A percentile compares a stretch with the other conserved stretches of the same genome.
Conservation (phyloP, 2,329 filamentous ascomycete genomes). For the Orbilia javanica region DNA sequence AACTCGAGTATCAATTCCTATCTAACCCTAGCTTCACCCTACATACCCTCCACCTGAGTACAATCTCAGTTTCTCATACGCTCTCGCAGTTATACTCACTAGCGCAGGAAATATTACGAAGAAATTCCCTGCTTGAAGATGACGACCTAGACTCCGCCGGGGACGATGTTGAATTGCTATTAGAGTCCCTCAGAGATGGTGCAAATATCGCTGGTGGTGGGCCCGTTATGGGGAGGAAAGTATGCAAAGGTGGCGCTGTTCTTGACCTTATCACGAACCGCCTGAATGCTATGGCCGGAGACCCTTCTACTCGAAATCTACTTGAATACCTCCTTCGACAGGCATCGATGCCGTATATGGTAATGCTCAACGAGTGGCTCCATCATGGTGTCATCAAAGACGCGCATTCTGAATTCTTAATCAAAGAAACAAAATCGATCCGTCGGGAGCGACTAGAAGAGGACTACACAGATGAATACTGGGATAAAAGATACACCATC, state of each 20-base stretch:
- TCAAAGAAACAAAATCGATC: slow-evolving; percentile 97
- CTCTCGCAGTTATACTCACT: slow-evolving; percentile 89
- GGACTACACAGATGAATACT: slow-evolving; percentile 99
- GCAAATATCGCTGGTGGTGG: slow-evolving; percentile 80
- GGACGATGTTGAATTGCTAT: slow-evolving; percentile 90
- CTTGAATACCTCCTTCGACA: slow-evolving; percentile 86
- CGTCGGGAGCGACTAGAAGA: slow-evolving; percentile 89
- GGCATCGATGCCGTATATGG: slow-evolving; percentile 93
- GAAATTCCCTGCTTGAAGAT: slow-evolving; percentile 87
- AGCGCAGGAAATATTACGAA: slow-evolving; percentile 86
- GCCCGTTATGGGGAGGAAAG: slow-evolving; percentile 85
- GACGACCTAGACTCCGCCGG: slow-evolving; percentile 77
- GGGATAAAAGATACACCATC: slow-evolving; percentile 97
- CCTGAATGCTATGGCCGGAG: slow-evolving; percentile 89
- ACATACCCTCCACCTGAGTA: slow-evolving; percentile 92
- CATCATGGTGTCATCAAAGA: slow-evolving; percentile 96
- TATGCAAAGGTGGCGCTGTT: slow-evolving; percentile 97
- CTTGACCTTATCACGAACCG: slow-evolving; percentile 86
- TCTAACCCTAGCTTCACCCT: slow-evolving; percentile 90
- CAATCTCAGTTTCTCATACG: slow-evolving; percentile 89
- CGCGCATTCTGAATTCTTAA: slow-evolving; percentile 90
- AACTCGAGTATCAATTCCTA: slow-evolving; percentile 91
- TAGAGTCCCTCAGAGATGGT: slow-evolving; percentile 88
- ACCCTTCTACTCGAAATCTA: slow-evolving; percentile 85
- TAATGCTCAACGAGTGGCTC: slow-evolving; percentile 98